These are phyloP conservation scores for Boletales sp. DNA, from an alignment of 768 basidiomycete genomes.

Conservation along the genomic window DNA sequence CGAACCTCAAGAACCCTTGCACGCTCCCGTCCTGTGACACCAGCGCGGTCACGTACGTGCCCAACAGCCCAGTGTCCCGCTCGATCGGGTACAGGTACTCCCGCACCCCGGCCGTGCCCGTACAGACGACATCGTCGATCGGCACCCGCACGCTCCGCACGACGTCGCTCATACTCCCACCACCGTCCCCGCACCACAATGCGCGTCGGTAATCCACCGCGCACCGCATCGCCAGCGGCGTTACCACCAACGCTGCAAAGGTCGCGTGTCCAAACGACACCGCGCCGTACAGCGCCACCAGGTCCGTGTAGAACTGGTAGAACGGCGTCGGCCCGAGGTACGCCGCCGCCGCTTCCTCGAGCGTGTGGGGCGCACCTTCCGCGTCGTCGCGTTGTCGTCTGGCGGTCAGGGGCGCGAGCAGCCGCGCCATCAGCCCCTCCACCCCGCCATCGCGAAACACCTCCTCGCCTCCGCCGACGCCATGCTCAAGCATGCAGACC, in stretches of 20 bases:
- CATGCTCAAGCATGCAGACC: constrained; percentile 95
- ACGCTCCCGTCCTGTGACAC: constrained; percentile 31
- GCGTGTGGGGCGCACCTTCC: constrained; percentile 14
- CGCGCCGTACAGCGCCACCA: constrained; percentile 85
- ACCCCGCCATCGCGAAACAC: constrained; percentile 80
- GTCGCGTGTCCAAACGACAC: constrained; percentile 81
- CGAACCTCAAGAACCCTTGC: constrained; percentile 57
- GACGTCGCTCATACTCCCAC: constrained; percentile 23
- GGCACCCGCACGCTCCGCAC: constrained; percentile 56
- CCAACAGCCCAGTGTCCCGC: constrained; percentile 53
- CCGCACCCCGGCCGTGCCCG: constrained; percentile 34
- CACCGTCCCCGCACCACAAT: constrained; percentile 60
- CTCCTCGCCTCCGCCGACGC: constrained; percentile 43
- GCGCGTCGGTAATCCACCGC: constrained; percentile 79
- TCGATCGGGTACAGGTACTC: constrained; percentile 77
- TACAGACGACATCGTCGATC: constrained; percentile 46
- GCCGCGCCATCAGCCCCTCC: constrained; percentile 49
- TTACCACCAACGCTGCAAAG: constrained; percentile 73
- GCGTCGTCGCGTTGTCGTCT: background rate
- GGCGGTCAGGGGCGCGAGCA: constrained; percentile 56
- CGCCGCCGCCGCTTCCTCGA: constrained; percentile 53
- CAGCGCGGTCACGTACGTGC: constrained; percentile 55
- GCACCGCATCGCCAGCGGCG: constrained; percentile 74
- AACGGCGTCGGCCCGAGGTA: constrained; percentile 75
- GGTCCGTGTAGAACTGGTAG: constrained; percentile 92